phyloP scores from a whole-genome alignment of 495 filamentous ascomycete genomes.

The Penicillium arizonense region DNA sequence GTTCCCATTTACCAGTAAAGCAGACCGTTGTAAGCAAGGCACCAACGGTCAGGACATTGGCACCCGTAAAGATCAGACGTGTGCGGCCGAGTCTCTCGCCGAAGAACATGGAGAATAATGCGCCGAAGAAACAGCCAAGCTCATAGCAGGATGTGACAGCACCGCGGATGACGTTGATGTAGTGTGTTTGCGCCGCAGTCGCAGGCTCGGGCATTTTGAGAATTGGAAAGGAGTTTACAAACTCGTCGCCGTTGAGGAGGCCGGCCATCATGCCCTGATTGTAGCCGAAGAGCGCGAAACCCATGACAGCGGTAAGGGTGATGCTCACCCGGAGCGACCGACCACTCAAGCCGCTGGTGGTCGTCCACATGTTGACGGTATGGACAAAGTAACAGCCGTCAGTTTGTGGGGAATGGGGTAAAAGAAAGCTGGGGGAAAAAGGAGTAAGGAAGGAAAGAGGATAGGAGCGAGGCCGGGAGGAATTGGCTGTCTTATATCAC shows the following conservation, averaged over 20 bases:
- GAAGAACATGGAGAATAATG: constrained; percentile 44
- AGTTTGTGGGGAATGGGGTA: constrained; percentile 1
- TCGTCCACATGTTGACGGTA: constrained; percentile 27
- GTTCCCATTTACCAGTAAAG: constrained; percentile 26
- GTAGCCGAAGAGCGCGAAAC: constrained; percentile 28
- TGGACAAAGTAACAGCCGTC: constrained; percentile 9
- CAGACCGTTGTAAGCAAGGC: constrained; percentile 48
- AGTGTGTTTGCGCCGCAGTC: neutral
- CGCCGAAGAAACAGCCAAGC: constrained; percentile 55
- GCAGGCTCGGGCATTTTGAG: constrained; percentile 12
- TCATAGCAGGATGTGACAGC: constrained; percentile 52
- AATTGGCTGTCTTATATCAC: constrained; percentile 12
- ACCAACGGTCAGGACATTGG: constrained; percentile 49
- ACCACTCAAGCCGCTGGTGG: constrained; percentile 15
- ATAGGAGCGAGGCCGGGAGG: neutral
- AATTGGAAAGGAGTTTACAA: constrained; percentile 11
- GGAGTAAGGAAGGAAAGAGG: neutral
- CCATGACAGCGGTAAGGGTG: constrained; percentile 22
- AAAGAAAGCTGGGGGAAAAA: constrained; percentile 1
- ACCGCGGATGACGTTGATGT: constrained; percentile 25
- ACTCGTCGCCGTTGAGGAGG: constrained; percentile 19
- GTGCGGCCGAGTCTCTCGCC: constrained; percentile 51
- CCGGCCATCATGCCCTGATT: constrained; percentile 29
- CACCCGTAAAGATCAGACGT: constrained; percentile 46
- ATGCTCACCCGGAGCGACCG: constrained; percentile 21